A percentile compares a stretch with the other conserved stretches of the same genome.
Evolutionary conservation across 1,284 basidiomycete species (phyloP).

Genomic region (Takashimella koratensis): DNA sequence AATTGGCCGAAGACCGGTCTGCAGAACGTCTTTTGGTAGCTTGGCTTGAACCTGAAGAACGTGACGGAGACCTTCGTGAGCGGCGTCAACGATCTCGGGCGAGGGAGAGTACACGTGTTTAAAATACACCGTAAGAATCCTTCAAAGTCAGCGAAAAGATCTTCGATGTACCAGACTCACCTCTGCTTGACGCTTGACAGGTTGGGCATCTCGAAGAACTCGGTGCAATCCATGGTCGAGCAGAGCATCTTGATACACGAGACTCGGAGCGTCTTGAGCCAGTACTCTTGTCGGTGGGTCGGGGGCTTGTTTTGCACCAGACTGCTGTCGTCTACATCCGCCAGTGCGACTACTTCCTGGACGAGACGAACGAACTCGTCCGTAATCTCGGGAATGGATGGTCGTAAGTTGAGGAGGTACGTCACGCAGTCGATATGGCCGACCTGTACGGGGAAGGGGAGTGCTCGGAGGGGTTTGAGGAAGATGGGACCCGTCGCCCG

Average conservation of each 20-base stretch:
- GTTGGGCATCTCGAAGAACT: constrained; percentile 79
- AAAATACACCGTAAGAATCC: constrained; percentile 95
- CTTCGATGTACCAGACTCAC: constrained; percentile 56
- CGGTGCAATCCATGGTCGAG: constrained; percentile 89
- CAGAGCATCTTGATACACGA: constrained; percentile 91
- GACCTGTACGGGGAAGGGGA: constrained; percentile 94
- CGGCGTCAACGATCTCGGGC: constrained; percentile 92
- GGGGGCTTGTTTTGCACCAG: constrained; percentile 58
- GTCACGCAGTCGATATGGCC: constrained; percentile 97
- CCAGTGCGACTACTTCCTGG: constrained; percentile 90
- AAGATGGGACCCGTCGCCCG: constrained; percentile 65
- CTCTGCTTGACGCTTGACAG: constrained; percentile 68
- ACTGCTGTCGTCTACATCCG: constrained; percentile 88
- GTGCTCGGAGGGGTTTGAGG: constrained; percentile 91
- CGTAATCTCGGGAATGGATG: constrained; percentile 81
- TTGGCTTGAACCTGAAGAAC: constrained; percentile 86
- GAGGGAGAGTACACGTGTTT: constrained; percentile 94
- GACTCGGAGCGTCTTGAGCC: constrained; percentile 88
- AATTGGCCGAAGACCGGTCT: constrained; percentile 92
- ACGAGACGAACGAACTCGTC: constrained; percentile 89
- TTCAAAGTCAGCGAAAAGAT: constrained; percentile 34
- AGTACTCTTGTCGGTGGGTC: constrained; percentile 73
- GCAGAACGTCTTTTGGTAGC: constrained; percentile 91
- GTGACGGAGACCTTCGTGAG: constrained; percentile 87
- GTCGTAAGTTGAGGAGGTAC: constrained; percentile 79